Conservation (phyloP, 768 basidiomycete genomes). For the Candolleomyces aberdarensis region DNA sequence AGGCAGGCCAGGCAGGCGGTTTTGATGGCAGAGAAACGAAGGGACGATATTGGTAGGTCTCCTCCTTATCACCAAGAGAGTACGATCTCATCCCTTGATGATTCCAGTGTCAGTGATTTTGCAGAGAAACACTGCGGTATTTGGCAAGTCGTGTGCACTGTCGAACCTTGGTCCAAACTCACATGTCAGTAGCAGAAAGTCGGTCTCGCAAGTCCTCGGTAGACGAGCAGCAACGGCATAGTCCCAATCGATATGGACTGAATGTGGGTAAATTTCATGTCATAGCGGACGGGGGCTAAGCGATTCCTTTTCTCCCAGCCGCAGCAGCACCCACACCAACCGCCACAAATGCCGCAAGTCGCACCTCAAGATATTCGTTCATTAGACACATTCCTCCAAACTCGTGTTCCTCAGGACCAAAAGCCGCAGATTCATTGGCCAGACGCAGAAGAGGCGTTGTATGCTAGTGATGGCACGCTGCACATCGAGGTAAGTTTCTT, state of each 20-base stretch:
- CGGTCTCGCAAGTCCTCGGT: constrained; percentile 53
- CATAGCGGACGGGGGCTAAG: constrained; percentile 1
- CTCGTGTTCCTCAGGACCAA: constrained; percentile 29
- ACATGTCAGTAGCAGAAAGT: constrained; percentile 24
- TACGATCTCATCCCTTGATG: constrained; percentile 11
- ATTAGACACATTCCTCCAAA: constrained; percentile 33
- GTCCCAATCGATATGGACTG: constrained; percentile 43
- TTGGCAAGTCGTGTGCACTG: constrained; percentile 13
- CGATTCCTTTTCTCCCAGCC: constrained; percentile 19
- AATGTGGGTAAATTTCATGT: constrained; percentile 27
- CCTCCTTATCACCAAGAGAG: constrained; percentile 9
- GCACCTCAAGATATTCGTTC: constrained; percentile 10
- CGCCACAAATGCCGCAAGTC: constrained; percentile 1
- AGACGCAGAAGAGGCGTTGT: constrained; percentile 40
- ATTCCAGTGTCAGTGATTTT: constrained; percentile 44
- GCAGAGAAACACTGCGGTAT: constrained; percentile 37
- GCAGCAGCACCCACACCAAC: constrained; percentile 27
- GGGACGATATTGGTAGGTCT: constrained; percentile 56
- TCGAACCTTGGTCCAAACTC: constrained; percentile 3
- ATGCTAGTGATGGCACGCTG: constrained; percentile 36
- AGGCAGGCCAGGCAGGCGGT: constrained; percentile 65
- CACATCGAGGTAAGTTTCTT: constrained; percentile 41
- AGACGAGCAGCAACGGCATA: constrained; percentile 45
- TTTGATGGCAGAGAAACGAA: constrained; percentile 60
- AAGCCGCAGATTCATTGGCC: constrained; percentile 46